A percentile compares a stretch with the other conserved stretches of the same genome.
phyloP scores from a whole-genome alignment of 768 basidiomycete species.

The Coprinopsis strossmayeri region DNA sequence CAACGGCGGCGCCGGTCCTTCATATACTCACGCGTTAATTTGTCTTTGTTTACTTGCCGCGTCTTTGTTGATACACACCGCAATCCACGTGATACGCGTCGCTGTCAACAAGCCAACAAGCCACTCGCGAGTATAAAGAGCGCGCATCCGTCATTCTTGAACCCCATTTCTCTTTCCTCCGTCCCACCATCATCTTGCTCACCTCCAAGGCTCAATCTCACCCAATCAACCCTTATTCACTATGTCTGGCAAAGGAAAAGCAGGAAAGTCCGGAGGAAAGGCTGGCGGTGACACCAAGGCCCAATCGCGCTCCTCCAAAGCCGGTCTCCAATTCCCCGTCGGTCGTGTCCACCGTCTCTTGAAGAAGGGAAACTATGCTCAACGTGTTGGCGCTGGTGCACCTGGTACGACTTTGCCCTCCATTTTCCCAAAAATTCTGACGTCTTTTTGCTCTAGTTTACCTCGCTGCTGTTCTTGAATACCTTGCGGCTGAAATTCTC shows the following conservation, averaged over 20 bases:
- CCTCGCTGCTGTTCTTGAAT: constrained; percentile 86
- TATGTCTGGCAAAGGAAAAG: constrained; percentile 37
- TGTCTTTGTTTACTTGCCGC: constrained; percentile 33
- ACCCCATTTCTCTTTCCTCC: constrained; percentile 13
- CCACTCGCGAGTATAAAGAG: constrained; percentile 9
- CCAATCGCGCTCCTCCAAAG: constrained; percentile 67
- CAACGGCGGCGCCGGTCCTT: constrained; percentile 23
- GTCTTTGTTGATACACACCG: constrained; percentile 24
- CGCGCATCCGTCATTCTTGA: constrained; percentile 4
- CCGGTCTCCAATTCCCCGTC: constrained; percentile 80
- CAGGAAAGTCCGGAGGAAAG: constrained; percentile 38
- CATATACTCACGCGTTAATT: constrained; percentile 39
- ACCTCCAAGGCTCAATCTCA: constrained; percentile 12
- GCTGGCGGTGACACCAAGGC: constrained; percentile 55
- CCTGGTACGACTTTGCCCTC: constrained; percentile 43
- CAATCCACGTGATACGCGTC: not conserved
- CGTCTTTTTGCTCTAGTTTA: constrained; percentile 46
- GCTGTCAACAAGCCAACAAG: not conserved
- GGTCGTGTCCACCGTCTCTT: constrained; percentile 89
- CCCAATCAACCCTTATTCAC: constrained; percentile 12
- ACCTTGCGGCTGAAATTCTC: constrained; percentile 89
- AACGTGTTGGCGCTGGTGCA: constrained; percentile 85
- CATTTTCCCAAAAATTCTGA: not conserved
- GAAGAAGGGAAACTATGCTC: constrained; percentile 84
- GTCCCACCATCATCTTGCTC: constrained; percentile 17